Conservation (phyloP, 441 rosid genomes). For the Eutrema salsugineum region DNA sequence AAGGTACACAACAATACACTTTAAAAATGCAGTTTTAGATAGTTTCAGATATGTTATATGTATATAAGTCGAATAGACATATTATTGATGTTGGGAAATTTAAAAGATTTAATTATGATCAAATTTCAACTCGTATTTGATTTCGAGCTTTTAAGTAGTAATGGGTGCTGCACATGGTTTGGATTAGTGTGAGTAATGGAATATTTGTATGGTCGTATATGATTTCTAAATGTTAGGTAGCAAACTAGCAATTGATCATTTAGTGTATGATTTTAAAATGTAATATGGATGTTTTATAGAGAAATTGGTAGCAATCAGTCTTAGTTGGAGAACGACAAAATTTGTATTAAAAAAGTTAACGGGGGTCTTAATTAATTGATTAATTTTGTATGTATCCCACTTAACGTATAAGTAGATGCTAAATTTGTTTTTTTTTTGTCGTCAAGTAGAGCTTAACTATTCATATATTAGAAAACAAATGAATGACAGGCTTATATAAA, state of each 20-base stretch:
- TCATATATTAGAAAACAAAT: too few species aligned
- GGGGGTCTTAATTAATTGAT: background rate
- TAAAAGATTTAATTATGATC: too few species aligned
- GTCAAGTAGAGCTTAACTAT: background rate
- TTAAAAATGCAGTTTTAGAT: too few species aligned
- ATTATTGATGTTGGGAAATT: background rate
- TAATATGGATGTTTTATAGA: background rate
- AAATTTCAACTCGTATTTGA: too few species aligned
- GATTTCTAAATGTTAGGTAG: background rate
- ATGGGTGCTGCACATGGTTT: background rate
- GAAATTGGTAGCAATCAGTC: background rate
- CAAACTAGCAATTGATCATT: background rate
- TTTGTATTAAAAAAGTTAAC: background rate
- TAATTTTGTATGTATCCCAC: too few species aligned
- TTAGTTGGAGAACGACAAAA: background rate
- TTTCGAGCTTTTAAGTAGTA: too few species aligned
- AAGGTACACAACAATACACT: background rate
- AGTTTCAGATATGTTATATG: too few species aligned
- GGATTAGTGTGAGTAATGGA: background rate
- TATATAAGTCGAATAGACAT: too few species aligned
- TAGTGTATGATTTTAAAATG: too few species aligned
- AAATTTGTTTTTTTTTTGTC: background rate
- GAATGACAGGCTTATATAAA: background rate
- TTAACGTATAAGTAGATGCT: too few species aligned
- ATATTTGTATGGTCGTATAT: background rate